Evolutionary conservation across 352 stramenopile genomes (phyloP), one percentile per base, ranked within the genome.

Genomic region (Saprolegnia diclina): DNA sequence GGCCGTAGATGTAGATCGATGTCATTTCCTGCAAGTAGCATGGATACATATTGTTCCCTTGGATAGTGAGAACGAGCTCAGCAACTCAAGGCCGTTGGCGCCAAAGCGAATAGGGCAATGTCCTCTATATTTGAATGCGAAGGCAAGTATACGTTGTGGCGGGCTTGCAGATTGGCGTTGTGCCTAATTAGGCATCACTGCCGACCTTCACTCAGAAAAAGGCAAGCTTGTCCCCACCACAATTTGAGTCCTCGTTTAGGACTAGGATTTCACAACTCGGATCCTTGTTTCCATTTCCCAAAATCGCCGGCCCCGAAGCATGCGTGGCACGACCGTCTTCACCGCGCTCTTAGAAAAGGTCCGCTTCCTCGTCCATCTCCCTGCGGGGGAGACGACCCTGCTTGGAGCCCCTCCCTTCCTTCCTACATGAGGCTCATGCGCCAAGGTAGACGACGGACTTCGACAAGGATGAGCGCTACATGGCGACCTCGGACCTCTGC

Each of bases 381-480:
- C n/a, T n/a, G n/a, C 21, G 45, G 45, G 45, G 21, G 21, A 16
- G 52, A 57, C 7, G 32, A 57, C 22, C 29, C 53, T 35, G 5
- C 1, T 61, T 29, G 7, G 18, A 14, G 14, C 37, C 13, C 32
- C 24, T 32, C 11, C n/a, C 16, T 59, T 10, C 22, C 13, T 55
- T 24, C 11, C 5, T 59, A 16, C 52, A 59, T 24, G 32, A 21
- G 32, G 5, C 38, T 52, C 54, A 65, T 22, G 24, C 24, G 26
- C n/a, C n/a, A 35, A 19, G 1, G 13, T 69, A 69, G 63, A 69
- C 63, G 46, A 69, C 63, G 50, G 63, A 69, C 29, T 95, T 91
- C 70, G 91, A 97, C 85, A 98, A 99, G 77, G 97, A 99, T 90
- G 97, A 99, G 81, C 94, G 97, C 29, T 99, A 99, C 82, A 99